A percentile compares a stretch with the other conserved stretches of the same genome.
phyloP scores from a whole-genome alignment of 768 basidiomycete genomes.

The Favolaschia claudopus region DNA sequence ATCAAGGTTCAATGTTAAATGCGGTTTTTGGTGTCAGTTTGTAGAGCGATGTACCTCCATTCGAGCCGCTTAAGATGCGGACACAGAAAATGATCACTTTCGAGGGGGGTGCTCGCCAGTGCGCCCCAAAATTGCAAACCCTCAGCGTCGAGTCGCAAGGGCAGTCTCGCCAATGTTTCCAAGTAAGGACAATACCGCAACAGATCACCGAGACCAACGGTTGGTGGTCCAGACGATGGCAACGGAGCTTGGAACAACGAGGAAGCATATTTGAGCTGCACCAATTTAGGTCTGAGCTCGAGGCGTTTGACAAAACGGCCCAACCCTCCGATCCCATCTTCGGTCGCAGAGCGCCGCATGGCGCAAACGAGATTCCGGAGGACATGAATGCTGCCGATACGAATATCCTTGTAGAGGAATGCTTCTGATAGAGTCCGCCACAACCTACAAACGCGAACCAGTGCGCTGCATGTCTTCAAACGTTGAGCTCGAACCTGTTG shows the following conservation, averaged over 20 bases:
- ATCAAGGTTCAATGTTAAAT: not conserved
- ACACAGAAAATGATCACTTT: not conserved
- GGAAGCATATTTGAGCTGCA: conserved; percentile 1
- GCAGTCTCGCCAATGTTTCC: conserved; percentile 8
- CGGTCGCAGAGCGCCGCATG: conserved; percentile 8
- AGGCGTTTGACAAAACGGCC: conserved; percentile 15
- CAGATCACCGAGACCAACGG: not conserved
- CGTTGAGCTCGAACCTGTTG: conserved; percentile 3
- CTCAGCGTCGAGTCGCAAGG: conserved; percentile 17
- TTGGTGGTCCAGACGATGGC: not conserved
- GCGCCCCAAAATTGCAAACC: conserved; percentile 15
- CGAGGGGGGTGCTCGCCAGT: not conserved
- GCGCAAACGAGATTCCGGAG: conserved; percentile 7
- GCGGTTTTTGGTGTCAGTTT: not conserved
- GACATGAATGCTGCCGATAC: not conserved
- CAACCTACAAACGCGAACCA: conserved; percentile 11
- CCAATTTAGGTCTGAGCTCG: not conserved
- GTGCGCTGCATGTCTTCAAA: conserved; percentile 11
- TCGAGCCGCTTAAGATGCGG: conserved; percentile 16
- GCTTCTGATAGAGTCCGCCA: conserved; percentile 12
- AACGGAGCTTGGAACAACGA: not conserved
- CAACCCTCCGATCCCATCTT: conserved; percentile 1
- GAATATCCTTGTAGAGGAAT: conserved; percentile 18
- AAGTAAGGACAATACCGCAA: conserved; percentile 7
- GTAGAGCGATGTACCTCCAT: conserved; percentile 8